Evolutionary conservation across 2,329 filamentous ascomycete species (phyloP).

Genomic region (Ploettnerulaceae sp.): DNA sequence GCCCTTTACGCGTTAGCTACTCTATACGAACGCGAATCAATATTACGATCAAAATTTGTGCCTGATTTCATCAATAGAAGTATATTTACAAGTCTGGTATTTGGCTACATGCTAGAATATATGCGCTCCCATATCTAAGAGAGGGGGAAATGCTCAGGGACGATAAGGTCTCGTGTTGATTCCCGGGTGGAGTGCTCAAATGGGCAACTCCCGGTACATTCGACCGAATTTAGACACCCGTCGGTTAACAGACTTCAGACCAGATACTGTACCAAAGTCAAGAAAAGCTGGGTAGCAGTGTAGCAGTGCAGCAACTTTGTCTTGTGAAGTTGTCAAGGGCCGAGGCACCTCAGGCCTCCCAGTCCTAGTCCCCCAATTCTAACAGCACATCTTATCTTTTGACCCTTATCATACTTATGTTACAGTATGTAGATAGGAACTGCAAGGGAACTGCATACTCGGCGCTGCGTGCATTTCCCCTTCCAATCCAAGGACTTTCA

Average conservation of each 20-base stretch:
- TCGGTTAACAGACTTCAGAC: neutral
- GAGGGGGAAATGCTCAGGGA: conserved; percentile 1
- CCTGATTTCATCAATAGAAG: neutral
- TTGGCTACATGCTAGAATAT: conserved; percentile 1
- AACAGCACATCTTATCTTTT: conserved; percentile 5
- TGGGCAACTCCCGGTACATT: neutral
- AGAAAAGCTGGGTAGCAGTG: neutral
- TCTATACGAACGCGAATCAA: neutral
- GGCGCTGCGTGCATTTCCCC: no score
- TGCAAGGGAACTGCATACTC: no score
- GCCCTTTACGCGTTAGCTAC: neutral
- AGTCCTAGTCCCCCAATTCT: no score
- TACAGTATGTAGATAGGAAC: neutral
- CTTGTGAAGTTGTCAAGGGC: conserved; percentile 23
- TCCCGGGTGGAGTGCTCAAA: conserved; percentile 3
- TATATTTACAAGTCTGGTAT: neutral
- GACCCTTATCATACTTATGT: no score
- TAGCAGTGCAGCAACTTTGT: neutral
- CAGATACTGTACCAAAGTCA: no score
- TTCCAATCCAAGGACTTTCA: no score
- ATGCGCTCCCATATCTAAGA: neutral
- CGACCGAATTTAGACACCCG: conserved; percentile 4
- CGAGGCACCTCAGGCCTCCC: conserved; percentile 5
- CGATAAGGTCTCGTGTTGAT: conserved; percentile 14
- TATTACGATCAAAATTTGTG: neutral